These are phyloP conservation scores for Hortiboletus campestris DNA, from an alignment of 768 basidiomycete species.

Conservation along the genomic window DNA sequence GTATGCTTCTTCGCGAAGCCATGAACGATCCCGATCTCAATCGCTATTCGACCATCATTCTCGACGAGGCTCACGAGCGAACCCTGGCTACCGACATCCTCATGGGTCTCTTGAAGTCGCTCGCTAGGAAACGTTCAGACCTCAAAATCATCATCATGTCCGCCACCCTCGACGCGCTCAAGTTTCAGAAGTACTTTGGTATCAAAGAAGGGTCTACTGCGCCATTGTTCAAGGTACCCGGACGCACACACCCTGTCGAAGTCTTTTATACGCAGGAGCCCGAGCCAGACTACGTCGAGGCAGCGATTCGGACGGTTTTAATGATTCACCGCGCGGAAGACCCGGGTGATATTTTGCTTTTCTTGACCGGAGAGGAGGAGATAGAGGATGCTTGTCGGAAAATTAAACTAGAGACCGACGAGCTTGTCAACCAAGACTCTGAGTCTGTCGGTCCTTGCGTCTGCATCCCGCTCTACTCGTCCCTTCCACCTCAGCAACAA, in stretches of 20 bases:
- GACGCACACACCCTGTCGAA: constrained; percentile 93
- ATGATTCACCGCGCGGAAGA: constrained; percentile 98
- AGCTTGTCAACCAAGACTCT: constrained; percentile 67
- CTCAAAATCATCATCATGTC: constrained; percentile 99
- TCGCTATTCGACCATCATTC: constrained; percentile 95
- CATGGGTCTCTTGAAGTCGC: constrained; percentile 90
- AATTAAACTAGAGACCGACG: constrained; percentile 88
- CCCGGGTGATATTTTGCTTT: constrained; percentile 87
- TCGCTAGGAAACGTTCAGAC: constrained; percentile 78
- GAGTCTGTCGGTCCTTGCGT: constrained; percentile 79
- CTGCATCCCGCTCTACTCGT: constrained; percentile 94
- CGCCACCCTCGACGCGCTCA: constrained; percentile 93
- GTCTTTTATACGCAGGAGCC: constrained; percentile 92
- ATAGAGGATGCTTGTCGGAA: constrained; percentile 96
- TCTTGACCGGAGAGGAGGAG: constrained; percentile 98
- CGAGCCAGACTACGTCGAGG: constrained; percentile 95
- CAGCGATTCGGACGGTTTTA: constrained; percentile 91
- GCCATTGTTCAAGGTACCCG: constrained; percentile 88
- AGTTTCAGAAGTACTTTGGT: constrained; percentile 94
- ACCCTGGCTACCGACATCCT: constrained; percentile 97
- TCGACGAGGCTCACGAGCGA: constrained; percentile 98
- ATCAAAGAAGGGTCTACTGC: constrained; percentile 44
- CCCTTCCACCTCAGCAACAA: constrained; percentile 90
- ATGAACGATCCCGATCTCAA: constrained; percentile 92
- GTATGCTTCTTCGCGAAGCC: constrained; percentile 97